phyloP scores from a whole-genome alignment of 805 yeast genomes.

The Torulaspora delbrueckii region DNA sequence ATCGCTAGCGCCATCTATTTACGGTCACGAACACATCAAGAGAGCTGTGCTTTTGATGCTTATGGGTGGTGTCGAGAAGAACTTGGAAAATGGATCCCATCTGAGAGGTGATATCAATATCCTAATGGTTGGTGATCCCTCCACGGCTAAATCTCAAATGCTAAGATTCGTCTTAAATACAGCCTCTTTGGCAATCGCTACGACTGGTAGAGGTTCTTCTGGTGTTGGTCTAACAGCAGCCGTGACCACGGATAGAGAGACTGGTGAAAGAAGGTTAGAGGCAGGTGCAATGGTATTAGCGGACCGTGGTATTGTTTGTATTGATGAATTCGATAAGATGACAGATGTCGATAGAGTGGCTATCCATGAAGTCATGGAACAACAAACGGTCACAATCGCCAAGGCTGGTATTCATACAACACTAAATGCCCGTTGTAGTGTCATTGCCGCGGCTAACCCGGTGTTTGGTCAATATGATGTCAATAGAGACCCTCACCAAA shows the following conservation, averaged over 20 bases:
- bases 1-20: slow-evolving; percentile 93
- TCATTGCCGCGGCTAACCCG: slow-evolving; percentile 97
- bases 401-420: slow-evolving; percentile 98
- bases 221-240: slow-evolving; percentile 99
- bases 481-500: slow-evolving; percentile 92
- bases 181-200: slow-evolving; percentile 92
- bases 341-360: slow-evolving; percentile 95
- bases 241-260: slow-evolving; percentile 91
- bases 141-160: slow-evolving; percentile 96
- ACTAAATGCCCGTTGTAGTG: slow-evolving; percentile 92
- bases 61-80: slow-evolving; percentile 91
- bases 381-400: slow-evolving; percentile 96
- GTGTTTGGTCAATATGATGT: slow-evolving; percentile 95
- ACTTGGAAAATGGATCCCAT: slow-evolving; percentile 90
- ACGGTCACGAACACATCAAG: slow-evolving; percentile 87
- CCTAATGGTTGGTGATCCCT: slow-evolving; percentile 97
- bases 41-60: slow-evolving; percentile 87
- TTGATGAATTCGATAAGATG: slow-evolving; percentile 98
- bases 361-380: slow-evolving; percentile 99
- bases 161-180: slow-evolving; percentile 91
- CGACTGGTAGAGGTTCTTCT: slow-evolving; percentile 99
- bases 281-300: slow-evolving; percentile 99
- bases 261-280: slow-evolving; percentile 93
- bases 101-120: slow-evolving; percentile 96
- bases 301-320: slow-evolving; percentile 95